A percentile compares a stretch with the other conserved stretches of the same genome.
phyloP scores from a whole-genome alignment of 495 filamentous ascomycete genomes.

The Xylaria cubensis region DNA sequence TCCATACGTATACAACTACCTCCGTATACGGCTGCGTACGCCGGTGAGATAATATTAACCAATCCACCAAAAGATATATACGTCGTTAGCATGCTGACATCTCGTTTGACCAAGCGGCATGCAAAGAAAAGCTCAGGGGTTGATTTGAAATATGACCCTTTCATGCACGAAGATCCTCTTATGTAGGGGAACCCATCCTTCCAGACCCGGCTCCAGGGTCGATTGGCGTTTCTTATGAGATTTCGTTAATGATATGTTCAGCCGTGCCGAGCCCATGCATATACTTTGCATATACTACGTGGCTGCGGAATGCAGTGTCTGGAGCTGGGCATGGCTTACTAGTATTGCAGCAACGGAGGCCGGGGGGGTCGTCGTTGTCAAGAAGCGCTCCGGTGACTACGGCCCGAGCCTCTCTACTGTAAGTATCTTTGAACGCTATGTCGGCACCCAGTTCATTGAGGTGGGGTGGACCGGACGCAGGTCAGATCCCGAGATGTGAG shows the following conservation, averaged over 20 bases:
- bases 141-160: conserved; percentile 10
- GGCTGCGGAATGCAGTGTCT: background rate
- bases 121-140: background rate
- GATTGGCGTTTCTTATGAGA: background rate
- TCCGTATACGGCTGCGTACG: too few relatives aligned
- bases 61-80: too few relatives aligned
- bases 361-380: background rate
- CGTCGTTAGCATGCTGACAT: background rate
- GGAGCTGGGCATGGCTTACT: background rate
- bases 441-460: background rate
- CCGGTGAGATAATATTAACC: background rate
- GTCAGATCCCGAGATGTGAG: too few relatives aligned
- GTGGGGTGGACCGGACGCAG: background rate
- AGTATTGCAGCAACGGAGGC: background rate
- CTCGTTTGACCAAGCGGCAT: background rate
- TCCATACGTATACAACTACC: too few relatives aligned
- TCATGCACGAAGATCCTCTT: too few relatives aligned
- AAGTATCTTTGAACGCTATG: background rate
- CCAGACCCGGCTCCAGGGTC: background rate
- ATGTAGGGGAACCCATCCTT: background rate
- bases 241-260: background rate
- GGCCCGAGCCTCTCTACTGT: background rate
- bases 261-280: background rate
- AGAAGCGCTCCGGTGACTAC: background rate
- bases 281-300: background rate